phyloP scores from a whole-genome alignment of 495 filamentous ascomycete genomes.

The Lasiosphaeria hispida region DNA sequence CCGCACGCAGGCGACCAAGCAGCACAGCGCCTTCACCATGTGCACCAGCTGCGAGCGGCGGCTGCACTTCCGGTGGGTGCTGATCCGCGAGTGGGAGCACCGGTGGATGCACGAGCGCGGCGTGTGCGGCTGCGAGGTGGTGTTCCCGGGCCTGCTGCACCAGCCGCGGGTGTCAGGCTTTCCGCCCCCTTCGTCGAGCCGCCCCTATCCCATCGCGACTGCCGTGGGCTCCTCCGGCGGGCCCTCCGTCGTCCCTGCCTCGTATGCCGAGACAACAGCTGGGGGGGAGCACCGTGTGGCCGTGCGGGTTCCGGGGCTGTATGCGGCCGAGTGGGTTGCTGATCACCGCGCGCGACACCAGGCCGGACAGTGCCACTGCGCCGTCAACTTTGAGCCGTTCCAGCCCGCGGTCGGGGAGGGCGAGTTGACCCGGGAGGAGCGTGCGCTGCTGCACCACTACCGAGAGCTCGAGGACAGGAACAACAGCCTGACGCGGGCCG shows the following conservation, averaged over 20 bases:
- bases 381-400: conserved; percentile 27
- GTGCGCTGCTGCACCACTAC: conserved; percentile 11
- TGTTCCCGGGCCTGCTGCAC: conserved; percentile 34
- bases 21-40: conserved; percentile 33
- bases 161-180: conserved; percentile 29
- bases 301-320: conserved; percentile 35
- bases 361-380: conserved; percentile 33
- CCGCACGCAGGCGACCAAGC: conserved; percentile 21
- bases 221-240: not conserved
- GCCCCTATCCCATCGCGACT: not conserved
- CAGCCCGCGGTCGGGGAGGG: conserved; percentile 13
- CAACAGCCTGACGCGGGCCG: not conserved
- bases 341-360: conserved; percentile 40
- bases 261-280: conserved; percentile 24
- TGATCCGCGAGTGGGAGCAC: conserved; percentile 44
- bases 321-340: conserved; percentile 39
- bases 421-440: conserved; percentile 17
- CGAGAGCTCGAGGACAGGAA: conserved; percentile 12
- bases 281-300: conserved; percentile 18
- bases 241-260: conserved; percentile 19
- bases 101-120: conserved; percentile 48
- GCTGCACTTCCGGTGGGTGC: conserved; percentile 38
- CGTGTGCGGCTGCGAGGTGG: conserved; percentile 38
- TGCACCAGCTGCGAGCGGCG: conserved; percentile 38
- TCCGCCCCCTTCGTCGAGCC: no score